These are phyloP conservation scores for Metschnikowia continentalis DNA, from an alignment of 805 yeast genomes.

Conservation along the genomic window DNA sequence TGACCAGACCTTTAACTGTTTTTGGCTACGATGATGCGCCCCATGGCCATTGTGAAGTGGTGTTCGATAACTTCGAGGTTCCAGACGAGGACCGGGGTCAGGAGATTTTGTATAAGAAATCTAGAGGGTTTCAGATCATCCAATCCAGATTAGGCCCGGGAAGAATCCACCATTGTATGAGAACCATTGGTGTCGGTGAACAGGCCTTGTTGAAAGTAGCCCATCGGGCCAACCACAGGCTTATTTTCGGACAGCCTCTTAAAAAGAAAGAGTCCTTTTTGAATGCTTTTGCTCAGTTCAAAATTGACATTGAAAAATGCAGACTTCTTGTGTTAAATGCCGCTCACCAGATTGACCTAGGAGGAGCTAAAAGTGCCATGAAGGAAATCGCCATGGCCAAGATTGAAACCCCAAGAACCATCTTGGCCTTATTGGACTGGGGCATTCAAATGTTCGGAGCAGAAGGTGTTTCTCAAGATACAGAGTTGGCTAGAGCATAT, in stretches of 20 bases:
- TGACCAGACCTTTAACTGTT: conserved; percentile 49
- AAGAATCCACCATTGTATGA: conserved; percentile 68
- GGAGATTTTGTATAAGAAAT: conserved; percentile 38
- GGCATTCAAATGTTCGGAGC: conserved; percentile 63
- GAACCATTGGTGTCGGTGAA: conserved; percentile 58
- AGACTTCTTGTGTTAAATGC: conserved; percentile 54
- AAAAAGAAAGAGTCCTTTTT: conserved; percentile 48
- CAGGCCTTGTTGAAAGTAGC: conserved; percentile 46
- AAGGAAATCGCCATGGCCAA: conserved; percentile 60
- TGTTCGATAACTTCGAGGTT: conserved; percentile 46
- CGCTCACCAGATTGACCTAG: conserved; percentile 53
- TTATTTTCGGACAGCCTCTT: conserved; percentile 50
- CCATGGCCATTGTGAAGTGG: conserved; percentile 65
- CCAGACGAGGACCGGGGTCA: conserved; percentile 43
- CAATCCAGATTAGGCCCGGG: conserved; percentile 68
- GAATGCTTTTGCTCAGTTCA: conserved; percentile 46
- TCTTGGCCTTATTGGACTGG: conserved; percentile 52
- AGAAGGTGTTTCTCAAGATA: conserved; percentile 60
- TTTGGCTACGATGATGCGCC: conserved; percentile 68
- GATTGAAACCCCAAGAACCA: conserved; percentile 56
- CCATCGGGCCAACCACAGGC: conserved; percentile 49
- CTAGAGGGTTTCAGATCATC: conserved; percentile 59
- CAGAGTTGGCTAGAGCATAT: conserved; percentile 52
- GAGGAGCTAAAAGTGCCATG: conserved; percentile 52
- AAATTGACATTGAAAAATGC: conserved; percentile 52